Conservation (phyloP, 257 asterid species). For the Solanum lycopersicoides region DNA sequence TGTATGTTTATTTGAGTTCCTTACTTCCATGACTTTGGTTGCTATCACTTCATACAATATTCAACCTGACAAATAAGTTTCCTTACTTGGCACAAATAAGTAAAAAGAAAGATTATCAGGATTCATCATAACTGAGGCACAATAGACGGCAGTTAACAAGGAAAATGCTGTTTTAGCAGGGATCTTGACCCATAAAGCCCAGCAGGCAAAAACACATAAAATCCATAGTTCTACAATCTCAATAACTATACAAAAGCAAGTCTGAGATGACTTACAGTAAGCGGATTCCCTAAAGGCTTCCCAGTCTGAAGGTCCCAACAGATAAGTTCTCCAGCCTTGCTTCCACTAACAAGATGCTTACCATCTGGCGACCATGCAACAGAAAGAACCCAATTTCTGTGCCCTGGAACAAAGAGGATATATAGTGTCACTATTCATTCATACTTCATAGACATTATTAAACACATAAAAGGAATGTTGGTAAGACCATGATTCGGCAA, state of each 20-base stretch:
- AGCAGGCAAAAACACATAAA: not conserved
- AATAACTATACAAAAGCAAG: not conserved
- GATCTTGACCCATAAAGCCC: not conserved
- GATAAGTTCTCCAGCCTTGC: slow-evolving; percentile 80
- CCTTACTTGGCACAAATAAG: not conserved
- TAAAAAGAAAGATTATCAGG: not conserved
- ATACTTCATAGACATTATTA: not conserved
- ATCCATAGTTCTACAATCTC: not conserved
- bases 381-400: slow-evolving; percentile 88
- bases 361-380: slow-evolving; percentile 98
- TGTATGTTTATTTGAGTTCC: not conserved
- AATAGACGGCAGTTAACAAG: not conserved
- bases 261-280: slow-evolving; percentile 34
- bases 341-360: slow-evolving; percentile 83
- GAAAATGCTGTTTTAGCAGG: not conserved
- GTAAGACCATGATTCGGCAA: not conserved
- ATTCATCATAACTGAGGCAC: not conserved
- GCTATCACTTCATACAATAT: not conserved
- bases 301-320: slow-evolving; percentile 93
- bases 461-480: not conserved
- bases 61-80: not conserved
- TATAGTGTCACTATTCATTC: not conserved
- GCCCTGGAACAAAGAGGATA: slow-evolving; percentile 41
- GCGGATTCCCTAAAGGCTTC: slow-evolving; percentile 63
- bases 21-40: not conserved